These are phyloP conservation scores for Cyberlindnera euphorbiae DNA, from an alignment of 805 yeast species.

Conservation along the genomic window DNA sequence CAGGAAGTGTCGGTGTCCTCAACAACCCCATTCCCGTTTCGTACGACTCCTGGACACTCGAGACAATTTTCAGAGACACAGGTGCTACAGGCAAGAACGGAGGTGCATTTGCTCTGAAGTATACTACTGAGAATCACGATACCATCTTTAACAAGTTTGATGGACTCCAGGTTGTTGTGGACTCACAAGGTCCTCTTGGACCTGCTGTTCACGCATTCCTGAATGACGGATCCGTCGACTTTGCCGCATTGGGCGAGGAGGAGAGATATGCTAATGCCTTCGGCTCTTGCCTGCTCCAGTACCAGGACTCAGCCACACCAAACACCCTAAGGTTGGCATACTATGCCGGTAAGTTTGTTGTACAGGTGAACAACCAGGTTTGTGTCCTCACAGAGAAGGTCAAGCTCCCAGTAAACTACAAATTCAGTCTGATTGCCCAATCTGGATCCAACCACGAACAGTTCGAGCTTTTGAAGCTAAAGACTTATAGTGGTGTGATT, in stretches of 20 bases:
- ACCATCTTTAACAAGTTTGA: constrained; percentile 53
- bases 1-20: constrained; percentile 37
- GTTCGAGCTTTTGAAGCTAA: constrained; percentile 59
- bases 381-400: constrained; percentile 63
- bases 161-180: constrained; percentile 61
- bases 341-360: constrained; percentile 45
- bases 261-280: constrained; percentile 33
- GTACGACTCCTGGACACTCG: constrained; percentile 48
- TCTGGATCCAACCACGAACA: constrained; percentile 45
- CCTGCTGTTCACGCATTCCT: constrained; percentile 53
- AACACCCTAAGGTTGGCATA: constrained; percentile 62
- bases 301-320: constrained; percentile 68
- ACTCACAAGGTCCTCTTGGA: constrained; percentile 42
- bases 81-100: constrained; percentile 45
- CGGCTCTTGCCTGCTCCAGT: constrained; percentile 54
- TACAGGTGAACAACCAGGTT: constrained; percentile 68
- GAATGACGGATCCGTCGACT: constrained; percentile 49
- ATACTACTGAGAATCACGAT: constrained; percentile 28
- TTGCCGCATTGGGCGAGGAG: constrained; percentile 19
- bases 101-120: constrained; percentile 50
- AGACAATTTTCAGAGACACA: constrained; percentile 56
- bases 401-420: constrained; percentile 38
- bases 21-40: constrained; percentile 36
- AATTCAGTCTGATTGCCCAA: constrained; percentile 51
- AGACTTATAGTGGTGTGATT: constrained; percentile 48